Conservation (phyloP, 1,284 basidiomycete species). For the Apiotrichum domesticum region DNA sequence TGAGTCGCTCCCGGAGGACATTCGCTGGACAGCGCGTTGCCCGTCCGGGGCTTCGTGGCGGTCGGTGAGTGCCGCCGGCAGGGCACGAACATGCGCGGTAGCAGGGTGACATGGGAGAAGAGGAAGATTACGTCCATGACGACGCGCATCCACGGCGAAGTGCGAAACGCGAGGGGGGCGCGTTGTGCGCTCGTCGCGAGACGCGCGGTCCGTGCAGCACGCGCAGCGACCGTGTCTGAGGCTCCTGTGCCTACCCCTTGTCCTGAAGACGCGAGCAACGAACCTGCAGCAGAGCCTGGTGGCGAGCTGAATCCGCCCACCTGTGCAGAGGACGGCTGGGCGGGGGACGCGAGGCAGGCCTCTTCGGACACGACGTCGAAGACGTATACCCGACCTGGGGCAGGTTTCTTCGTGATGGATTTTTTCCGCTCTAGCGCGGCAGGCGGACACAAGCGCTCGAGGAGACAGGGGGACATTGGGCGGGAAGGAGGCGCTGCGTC, state of each 20-base stretch:
- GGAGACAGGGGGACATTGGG: neutral
- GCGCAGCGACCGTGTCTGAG: neutral
- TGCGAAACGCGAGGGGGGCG: neutral
- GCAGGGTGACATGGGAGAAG: neutral
- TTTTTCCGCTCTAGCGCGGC: neutral
- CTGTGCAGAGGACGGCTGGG: no score
- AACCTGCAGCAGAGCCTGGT: no score
- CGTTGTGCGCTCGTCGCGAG: neutral
- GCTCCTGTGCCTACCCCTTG: neutral
- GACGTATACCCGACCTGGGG: neutral
- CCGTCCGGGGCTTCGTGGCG: no score
- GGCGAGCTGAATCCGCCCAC: no score
- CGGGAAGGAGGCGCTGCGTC: no score
- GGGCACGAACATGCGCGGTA: slow-evolving; percentile 2
- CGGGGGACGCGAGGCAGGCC: no score
- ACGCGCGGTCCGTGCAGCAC: neutral
- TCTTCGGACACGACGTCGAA: slow-evolving; percentile 2
- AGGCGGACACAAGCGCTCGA: neutral
- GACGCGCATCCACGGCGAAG: neutral
- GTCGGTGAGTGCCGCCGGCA: neutral
- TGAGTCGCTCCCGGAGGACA: neutral
- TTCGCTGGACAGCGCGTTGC: no score
- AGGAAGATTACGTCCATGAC: neutral
- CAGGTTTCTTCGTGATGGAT: neutral
- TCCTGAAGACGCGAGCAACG: no score